Base-by-base conservation (phyloP, 2,329 filamentous ascomycete genomes). In the Ceratocystis alfenasii region DNA sequence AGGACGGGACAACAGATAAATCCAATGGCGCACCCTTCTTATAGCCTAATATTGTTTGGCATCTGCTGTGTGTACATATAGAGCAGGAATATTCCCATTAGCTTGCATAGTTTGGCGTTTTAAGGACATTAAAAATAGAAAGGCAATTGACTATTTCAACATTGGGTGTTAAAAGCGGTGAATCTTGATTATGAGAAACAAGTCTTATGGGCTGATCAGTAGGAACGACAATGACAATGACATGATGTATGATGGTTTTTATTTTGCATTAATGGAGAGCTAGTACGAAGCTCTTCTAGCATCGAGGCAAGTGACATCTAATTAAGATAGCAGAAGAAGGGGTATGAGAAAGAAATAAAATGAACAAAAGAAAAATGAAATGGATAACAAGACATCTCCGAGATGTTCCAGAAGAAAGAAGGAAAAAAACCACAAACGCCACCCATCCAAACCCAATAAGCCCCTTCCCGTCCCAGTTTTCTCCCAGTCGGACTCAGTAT, bases 81-180 rank as follows among this genome's bases (percentile, higher is more conserved):
- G 60, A 48, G 60, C 15, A 25, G 60, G 36, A 53, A 45, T 36
- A 57, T 36, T 55, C 20, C 48, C 22, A 53, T 15, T 63, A 25
- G 33, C 36, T 45, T 65, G 59, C 59, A 63, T 66, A 45, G 28
- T 55, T 63, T 66, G 46, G 65, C 59, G 65, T 62, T 66, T 66
- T 50, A 20, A 10, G 45, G 36, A 59, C 20, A 66, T 63, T 22
- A 22, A 62, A 66, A 53, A 62, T 57, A 66, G 50, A 66, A 55
- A 36, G 28, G 33, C 28, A 59, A 17, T 62, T 44, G 36, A 62
- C 36, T 44, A 10, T 25, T 22, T 45, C 20, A 45, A 12, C 12
- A 45, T 3, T 17, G 15, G 10, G 28, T 15, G 10, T 41, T 3
- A 12, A 41, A 41, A 41, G 3, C 3, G 36, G 10, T 15, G 3